These are phyloP conservation scores for Echium plantagineum DNA, from an alignment of 257 asterid genomes.

Conservation along the genomic window DNA sequence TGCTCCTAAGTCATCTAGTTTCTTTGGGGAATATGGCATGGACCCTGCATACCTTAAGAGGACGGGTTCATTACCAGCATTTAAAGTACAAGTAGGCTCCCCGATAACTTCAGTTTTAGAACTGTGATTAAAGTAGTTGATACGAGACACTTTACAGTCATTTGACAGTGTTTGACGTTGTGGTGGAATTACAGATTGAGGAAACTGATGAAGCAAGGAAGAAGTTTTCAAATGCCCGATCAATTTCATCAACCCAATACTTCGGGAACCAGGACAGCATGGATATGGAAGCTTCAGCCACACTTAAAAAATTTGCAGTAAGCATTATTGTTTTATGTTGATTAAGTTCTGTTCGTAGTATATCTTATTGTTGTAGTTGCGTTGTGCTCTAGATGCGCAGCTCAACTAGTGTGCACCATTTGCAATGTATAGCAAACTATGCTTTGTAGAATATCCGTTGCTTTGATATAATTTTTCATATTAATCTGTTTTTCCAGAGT, in stretches of 20 bases:
- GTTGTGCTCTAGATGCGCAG: no score
- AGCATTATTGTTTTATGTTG: conserved; percentile 13
- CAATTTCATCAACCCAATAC: conserved; percentile 93
- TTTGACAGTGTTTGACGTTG: background rate
- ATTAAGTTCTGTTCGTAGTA: no score
- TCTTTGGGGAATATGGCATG: conserved; percentile 50
- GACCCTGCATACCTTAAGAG: background rate
- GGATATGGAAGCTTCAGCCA: conserved; percentile 46
- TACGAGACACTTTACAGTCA: no score
- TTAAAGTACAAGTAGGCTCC: background rate
- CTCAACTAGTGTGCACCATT: no score
- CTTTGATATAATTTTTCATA: background rate
- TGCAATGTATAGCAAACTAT: no score
- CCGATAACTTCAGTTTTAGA: background rate
- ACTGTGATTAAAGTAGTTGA: no score
- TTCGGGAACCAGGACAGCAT: conserved; percentile 52
- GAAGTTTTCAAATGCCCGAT: conserved; percentile 88
- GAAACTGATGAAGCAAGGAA: conserved; percentile 96
- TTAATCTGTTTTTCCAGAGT: conserved; percentile 33
- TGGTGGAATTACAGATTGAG: conserved; percentile 42
- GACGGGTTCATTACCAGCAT: background rate
- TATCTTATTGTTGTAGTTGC: no score
- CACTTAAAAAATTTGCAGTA: conserved; percentile 84
- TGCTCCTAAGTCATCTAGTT: conserved; percentile 53
- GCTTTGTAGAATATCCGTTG: background rate